Evolutionary conservation across 805 yeast species (phyloP).

Genomic region (Sungouiozyma ichnusensis): DNA sequence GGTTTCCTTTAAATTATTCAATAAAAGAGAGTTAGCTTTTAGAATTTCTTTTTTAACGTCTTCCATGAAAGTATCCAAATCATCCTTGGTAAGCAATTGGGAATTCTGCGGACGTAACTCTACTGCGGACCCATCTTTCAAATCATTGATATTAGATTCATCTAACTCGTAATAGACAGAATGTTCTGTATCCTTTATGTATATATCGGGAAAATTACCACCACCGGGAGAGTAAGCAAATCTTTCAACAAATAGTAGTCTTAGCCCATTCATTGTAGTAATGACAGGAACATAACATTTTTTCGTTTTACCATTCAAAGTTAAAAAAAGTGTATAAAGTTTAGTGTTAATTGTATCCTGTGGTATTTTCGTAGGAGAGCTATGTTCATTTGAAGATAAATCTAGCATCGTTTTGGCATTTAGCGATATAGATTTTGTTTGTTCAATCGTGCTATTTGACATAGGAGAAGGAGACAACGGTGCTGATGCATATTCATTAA

Average conservation of each 20-base stretch:
- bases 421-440: not conserved
- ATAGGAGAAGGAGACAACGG: not conserved
- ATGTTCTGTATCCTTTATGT: conserved; percentile 50
- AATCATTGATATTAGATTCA: conserved; percentile 48
- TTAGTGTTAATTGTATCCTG: not conserved
- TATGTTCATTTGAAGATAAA: not conserved
- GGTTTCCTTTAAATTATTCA: conserved; percentile 6
- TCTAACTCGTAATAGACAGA: conserved; percentile 73
- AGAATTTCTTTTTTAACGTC: conserved; percentile 9
- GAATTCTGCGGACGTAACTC: conserved; percentile 31
- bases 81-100: not conserved
- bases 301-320: conserved; percentile 43
- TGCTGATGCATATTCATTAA: not conserved
- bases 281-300: conserved; percentile 33
- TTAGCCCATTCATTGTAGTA: conserved; percentile 34
- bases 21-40: conserved; percentile 8
- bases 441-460: not conserved
- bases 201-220: conserved; percentile 66
- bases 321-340: conserved; percentile 34
- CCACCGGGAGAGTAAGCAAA: conserved; percentile 75
- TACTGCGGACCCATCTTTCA: conserved; percentile 50
- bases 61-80: conserved; percentile 5
- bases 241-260: conserved; percentile 73
- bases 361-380: not conserved
- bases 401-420: too few relatives aligned